A percentile compares a stretch with the other conserved stretches of the same genome.
Evolutionary conservation across 768 basidiomycete genomes (phyloP).

Genomic region (Omphalotus guepiniiformis): DNA sequence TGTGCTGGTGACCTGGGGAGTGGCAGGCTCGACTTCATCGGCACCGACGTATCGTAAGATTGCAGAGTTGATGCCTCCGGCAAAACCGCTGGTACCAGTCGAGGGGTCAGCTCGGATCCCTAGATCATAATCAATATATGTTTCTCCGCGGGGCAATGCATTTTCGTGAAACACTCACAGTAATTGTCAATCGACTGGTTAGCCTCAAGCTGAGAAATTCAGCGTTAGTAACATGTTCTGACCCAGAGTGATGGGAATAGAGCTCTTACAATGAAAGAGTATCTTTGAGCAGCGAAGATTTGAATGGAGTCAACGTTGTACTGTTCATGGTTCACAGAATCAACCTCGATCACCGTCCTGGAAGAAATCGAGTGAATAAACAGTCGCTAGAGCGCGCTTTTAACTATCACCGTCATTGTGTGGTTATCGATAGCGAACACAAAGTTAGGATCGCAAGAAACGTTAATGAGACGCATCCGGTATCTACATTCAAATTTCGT

Average conservation of each 20-base stretch:
- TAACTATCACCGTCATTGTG: slow-evolving; percentile 19
- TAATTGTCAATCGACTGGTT: slow-evolving; percentile 36
- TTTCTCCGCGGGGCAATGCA: slow-evolving; percentile 1
- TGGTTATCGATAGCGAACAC: slow-evolving; percentile 12
- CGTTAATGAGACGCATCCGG: slow-evolving; percentile 9
- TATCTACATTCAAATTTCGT: background rate
- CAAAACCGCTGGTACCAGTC: slow-evolving; percentile 23
- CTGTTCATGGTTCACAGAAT: slow-evolving; percentile 31
- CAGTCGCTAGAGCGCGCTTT: slow-evolving; percentile 27
- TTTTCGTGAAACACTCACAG: slow-evolving; percentile 24
- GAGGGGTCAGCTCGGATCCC: slow-evolving; percentile 32
- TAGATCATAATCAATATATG: slow-evolving; percentile 3
- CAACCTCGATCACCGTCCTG: slow-evolving; percentile 40
- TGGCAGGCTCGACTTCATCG: slow-evolving; percentile 25
- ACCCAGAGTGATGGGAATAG: background rate
- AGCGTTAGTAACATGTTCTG: slow-evolving; percentile 15
- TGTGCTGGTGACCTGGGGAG: slow-evolving; percentile 1
- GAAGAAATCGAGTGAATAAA: slow-evolving; percentile 27
- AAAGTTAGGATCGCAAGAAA: slow-evolving; percentile 11
- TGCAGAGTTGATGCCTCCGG: slow-evolving; percentile 28
- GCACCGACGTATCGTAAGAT: slow-evolving; percentile 38
- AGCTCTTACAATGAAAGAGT: slow-evolving; percentile 32
- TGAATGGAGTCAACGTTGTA: slow-evolving; percentile 32
- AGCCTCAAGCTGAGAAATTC: slow-evolving; percentile 24
- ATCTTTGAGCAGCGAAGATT: slow-evolving; percentile 36